Conservation (phyloP, 345 rosid genomes). For the Eucalyptus tenuipes region DNA sequence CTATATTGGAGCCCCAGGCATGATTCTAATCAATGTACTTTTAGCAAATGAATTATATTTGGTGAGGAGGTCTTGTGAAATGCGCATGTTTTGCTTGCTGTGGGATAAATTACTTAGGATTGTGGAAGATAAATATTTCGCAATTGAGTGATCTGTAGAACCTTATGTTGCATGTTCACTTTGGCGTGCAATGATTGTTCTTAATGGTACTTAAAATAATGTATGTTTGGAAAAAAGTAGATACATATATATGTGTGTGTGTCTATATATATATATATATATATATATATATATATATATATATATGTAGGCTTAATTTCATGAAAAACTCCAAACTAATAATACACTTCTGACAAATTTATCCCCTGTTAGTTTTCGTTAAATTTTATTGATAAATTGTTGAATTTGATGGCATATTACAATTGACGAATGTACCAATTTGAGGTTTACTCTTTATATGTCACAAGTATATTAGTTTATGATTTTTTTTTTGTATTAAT, state of each 20-base stretch:
- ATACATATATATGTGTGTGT: too few species aligned
- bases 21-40: not conserved
- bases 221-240: not conserved
- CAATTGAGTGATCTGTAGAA: not conserved
- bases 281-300: too few species aligned
- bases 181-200: not conserved
- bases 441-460: too few species aligned
- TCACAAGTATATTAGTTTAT: fast-evolving
- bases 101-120: not conserved
- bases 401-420: too few species aligned
- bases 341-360: too few species aligned
- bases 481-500: too few species aligned
- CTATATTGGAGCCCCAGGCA: not conserved
- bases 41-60: not conserved
- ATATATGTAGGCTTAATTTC: too few species aligned
- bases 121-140: not conserved
- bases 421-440: too few species aligned
- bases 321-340: fast-evolving
- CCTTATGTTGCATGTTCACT: not conserved
- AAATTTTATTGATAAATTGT: too few species aligned
- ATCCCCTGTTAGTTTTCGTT: fast-evolving
- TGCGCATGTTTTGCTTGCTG: not conserved
- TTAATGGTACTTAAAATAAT: not conserved
- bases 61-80: not conserved
- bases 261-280: too few species aligned